These are phyloP conservation scores for Pichia thaimueangensis DNA, from an alignment of 805 yeast genomes.

Conservation along the genomic window DNA sequence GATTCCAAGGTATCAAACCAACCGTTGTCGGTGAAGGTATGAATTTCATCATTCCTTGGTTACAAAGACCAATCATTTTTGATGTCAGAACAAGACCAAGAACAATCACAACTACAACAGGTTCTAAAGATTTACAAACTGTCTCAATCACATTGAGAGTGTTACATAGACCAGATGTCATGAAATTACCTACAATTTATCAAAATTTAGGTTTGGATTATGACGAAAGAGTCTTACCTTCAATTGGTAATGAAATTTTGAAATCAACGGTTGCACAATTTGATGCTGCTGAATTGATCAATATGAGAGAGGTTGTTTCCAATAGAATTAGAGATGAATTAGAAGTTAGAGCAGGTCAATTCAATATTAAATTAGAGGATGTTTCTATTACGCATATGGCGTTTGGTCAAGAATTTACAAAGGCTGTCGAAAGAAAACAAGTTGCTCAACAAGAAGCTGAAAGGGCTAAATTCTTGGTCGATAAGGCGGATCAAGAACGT, in stretches of 20 bases:
- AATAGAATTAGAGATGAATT: constrained; percentile 84
- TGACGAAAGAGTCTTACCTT: constrained; percentile 94
- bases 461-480: constrained; percentile 88
- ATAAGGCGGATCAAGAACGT: constrained; percentile 95
- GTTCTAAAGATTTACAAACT: constrained; percentile 95
- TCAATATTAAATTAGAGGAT: constrained; percentile 88
- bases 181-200: constrained; percentile 75
- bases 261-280: constrained; percentile 97
- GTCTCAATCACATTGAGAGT: constrained; percentile 91
- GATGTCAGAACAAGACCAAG: constrained; percentile 96
- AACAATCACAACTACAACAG: constrained; percentile 89
- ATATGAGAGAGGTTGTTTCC: constrained; percentile 93
- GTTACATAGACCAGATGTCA: constrained; percentile 87
- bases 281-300: constrained; percentile 96
- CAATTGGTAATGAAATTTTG: constrained; percentile 96
- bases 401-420: constrained; percentile 93
- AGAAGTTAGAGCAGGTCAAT: constrained; percentile 75
- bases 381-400: constrained; percentile 98
- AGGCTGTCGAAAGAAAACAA: constrained; percentile 97
- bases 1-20: constrained; percentile 81
- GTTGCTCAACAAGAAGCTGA: constrained; percentile 99
- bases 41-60: constrained; percentile 92
- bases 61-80: constrained; percentile 82
- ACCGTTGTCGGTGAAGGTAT: constrained; percentile 95
- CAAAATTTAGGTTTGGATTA: constrained; percentile 90